Evolutionary conservation across 805 yeast genomes (phyloP), one percentile per base, ranked within the genome.

Genomic region (Candida xyloterini): DNA sequence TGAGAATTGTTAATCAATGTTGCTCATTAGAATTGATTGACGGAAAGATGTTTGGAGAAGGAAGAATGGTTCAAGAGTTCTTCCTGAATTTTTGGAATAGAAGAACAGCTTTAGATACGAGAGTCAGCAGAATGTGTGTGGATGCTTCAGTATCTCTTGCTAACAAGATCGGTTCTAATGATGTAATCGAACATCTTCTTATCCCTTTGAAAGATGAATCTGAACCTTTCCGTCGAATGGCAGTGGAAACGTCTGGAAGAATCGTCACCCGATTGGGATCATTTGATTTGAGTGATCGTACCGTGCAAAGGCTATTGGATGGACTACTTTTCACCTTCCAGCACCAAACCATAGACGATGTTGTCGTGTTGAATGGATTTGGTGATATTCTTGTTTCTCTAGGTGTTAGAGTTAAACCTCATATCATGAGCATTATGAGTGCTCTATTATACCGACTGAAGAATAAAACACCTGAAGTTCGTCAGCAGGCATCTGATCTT

Each of bases 401-500:
- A 20, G 88, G 84, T 14, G 50, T 63, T 6, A 66, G 95, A 38
- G 73, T 79, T 33, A 75, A 74, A 52, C 90, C 91, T 0, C 89
- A 83, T 54, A 52, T 90, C 15, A 76, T 84, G 10, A 78, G 84
- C 6, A 79, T 89, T 23, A 73, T 87, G 1, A 77, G 88, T 45
- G 78, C 87, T 0, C 67, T 87, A 10, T 67, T 91, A 25, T 84
- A 81, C 56, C 73, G 93, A 37, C 62, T 89, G 50, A 81, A 81
- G 48, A 83, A 84, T 52, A 81, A 84, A 49, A 64, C 74, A 0
- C 78, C 90, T 0, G 80, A 78, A 32, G 77, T 83, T 1, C 75
- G 99, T 42, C 84, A 84, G 53, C 93, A 86, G 59, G 80, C 97
- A 1, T 87, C 95, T 0, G 93, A 85, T 50, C 61, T 91, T 38